Evolutionary conservation across 345 rosid genomes (phyloP).

Genomic region (Populus simonii): DNA sequence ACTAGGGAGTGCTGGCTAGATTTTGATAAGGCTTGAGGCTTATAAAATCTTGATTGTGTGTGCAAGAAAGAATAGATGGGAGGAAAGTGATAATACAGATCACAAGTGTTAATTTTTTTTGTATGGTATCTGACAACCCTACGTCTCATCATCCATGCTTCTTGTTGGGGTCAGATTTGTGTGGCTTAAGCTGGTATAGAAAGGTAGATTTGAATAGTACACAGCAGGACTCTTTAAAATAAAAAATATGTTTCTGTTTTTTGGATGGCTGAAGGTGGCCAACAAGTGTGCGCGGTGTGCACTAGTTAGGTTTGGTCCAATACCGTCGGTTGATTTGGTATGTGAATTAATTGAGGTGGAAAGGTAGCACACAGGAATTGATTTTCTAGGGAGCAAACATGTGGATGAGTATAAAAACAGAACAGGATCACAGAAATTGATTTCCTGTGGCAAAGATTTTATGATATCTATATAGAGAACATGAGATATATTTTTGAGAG

Average conservation of each 20-base stretch:
- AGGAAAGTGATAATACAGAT: conserved; percentile 32
- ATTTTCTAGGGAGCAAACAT: neutral
- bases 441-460: neutral
- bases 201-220: neutral
- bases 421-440: neutral
- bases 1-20: neutral
- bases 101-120: conserved; percentile 2
- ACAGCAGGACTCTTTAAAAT: neutral
- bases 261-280: neutral
- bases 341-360: neutral
- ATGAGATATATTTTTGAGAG: neutral
- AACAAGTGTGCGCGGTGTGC: neutral
- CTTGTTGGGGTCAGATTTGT: neutral
- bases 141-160: conserved; percentile 29
- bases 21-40: neutral
- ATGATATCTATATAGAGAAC: neutral
- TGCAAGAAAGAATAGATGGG: conserved; percentile 13
- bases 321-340: neutral
- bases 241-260: no score
- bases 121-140: conserved; percentile 41
- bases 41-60: neutral
- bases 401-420: neutral
- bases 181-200: conserved; percentile 15
- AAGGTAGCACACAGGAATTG: neutral
- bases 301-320: neutral